These are phyloP conservation scores for Amanita thiersii DNA, from an alignment of 768 basidiomycete genomes.

Conservation along the genomic window DNA sequence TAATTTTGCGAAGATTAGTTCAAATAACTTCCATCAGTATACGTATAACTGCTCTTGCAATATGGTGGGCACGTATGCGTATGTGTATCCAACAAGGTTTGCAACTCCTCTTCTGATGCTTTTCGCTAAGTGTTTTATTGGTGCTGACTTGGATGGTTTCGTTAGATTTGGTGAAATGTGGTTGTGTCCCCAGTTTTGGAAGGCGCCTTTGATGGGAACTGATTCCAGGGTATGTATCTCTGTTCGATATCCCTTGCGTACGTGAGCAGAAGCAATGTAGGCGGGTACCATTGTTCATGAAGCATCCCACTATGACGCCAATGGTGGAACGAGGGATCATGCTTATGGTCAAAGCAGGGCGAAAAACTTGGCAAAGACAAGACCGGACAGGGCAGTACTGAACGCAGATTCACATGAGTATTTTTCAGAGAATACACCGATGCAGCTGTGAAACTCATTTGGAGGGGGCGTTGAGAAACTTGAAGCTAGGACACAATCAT, in stretches of 20 bases:
- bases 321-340: background rate
- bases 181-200: background rate
- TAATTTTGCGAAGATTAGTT: too few relatives aligned
- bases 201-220: background rate
- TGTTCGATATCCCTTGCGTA: background rate
- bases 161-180: background rate
- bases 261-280: background rate
- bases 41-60: too few relatives aligned
- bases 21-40: too few relatives aligned
- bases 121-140: background rate
- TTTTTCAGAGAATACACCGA: too few relatives aligned
- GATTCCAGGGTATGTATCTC: conserved; percentile 15
- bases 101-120: background rate
- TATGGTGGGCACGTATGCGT: too few relatives aligned
- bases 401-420: conserved; percentile 1
- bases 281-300: conserved; percentile 1
- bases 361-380: background rate
- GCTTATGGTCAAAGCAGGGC: background rate
- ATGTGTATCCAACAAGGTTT: conserved; percentile 25
- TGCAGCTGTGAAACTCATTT: too few relatives aligned
- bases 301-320: background rate
- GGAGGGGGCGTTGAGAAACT: too few relatives aligned
- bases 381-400: background rate
- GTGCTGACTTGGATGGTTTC: too few relatives aligned
- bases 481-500: too few relatives aligned